A percentile compares a stretch with the other conserved stretches of the same genome.
Conservation (phyloP, 441 rosid species). For the Brassica balearica region DNA sequence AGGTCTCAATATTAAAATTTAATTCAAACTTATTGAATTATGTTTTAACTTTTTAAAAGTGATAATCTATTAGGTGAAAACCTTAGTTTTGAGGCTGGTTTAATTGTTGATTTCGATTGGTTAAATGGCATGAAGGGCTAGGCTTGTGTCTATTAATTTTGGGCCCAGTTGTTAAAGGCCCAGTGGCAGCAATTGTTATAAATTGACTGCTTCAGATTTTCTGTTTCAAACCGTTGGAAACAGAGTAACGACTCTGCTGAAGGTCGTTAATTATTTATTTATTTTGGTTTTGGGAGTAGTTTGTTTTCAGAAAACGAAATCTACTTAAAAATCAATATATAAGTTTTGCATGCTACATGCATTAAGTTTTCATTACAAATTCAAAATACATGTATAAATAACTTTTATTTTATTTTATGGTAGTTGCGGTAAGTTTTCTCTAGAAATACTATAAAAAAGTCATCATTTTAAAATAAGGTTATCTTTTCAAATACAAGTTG, state of each 20-base stretch:
- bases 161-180: constrained; percentile 6
- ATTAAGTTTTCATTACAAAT: not conserved
- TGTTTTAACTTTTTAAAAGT: not conserved
- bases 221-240: constrained; percentile 18
- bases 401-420: not conserved
- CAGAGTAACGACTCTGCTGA: not conserved
- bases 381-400: not conserved
- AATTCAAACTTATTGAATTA: not conserved
- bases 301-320: not conserved
- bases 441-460: not conserved
- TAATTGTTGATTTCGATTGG: not conserved
- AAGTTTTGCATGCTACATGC: not conserved
- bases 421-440: not conserved
- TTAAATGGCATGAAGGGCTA: not conserved
- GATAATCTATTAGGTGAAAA: not conserved
- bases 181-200: not conserved
- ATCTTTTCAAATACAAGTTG: not conserved
- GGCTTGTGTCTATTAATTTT: constrained; percentile 3
- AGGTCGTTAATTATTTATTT: not conserved
- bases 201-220: not conserved
- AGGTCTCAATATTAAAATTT: not conserved
- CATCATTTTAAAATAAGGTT: not conserved
- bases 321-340: not conserved
- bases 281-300: not conserved
- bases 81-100: not conserved